phyloP scores from a whole-genome alignment of 2,329 filamentous ascomycete genomes.

The Cercospora nicotianae region DNA sequence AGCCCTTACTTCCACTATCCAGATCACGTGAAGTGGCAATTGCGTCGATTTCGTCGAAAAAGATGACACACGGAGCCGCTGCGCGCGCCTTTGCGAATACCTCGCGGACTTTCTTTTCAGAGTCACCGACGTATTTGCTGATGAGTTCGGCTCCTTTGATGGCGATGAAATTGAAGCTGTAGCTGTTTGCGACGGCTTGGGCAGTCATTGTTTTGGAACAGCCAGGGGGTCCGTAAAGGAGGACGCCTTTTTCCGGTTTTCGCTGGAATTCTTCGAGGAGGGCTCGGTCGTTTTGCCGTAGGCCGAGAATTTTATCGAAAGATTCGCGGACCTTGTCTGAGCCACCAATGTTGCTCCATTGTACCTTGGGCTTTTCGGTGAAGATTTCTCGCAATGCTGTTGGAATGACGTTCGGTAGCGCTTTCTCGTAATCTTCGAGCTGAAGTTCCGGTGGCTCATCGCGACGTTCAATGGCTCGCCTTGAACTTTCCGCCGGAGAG shows the following conservation, averaged over 20 bases:
- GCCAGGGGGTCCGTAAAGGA: slow-evolving; percentile 89
- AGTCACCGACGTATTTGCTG: slow-evolving; percentile 96
- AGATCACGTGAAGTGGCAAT: slow-evolving; percentile 63
- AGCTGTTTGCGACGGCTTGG: slow-evolving; percentile 86
- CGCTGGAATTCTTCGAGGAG: slow-evolving; percentile 48
- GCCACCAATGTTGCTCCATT: slow-evolving; percentile 86
- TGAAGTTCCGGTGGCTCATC: not conserved
- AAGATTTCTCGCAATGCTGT: slow-evolving; percentile 88
- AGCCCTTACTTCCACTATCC: slow-evolving; percentile 49
- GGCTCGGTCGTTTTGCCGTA: not conserved
- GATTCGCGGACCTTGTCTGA: slow-evolving; percentile 70
- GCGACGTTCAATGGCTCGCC: not conserved
- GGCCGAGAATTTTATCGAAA: slow-evolving; percentile 58
- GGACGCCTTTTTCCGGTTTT: slow-evolving; percentile 69
- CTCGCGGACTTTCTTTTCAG: slow-evolving; percentile 79
- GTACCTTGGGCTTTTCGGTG: slow-evolving; percentile 80
- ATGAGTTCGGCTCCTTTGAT: slow-evolving; percentile 92
- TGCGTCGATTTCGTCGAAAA: slow-evolving; percentile 94
- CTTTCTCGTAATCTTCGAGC: slow-evolving; percentile 12
- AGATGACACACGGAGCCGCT: slow-evolving; percentile 89
- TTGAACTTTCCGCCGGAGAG: not conserved
- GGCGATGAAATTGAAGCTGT: slow-evolving; percentile 87
- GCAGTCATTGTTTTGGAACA: slow-evolving; percentile 94
- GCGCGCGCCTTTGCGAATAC: slow-evolving; percentile 82
- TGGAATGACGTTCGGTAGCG: slow-evolving; percentile 57